A percentile compares a stretch with the other conserved stretches of the same genome.
Conservation (phyloP, 352 stramenopile species). For the Thraustochytrium striatum region DNA sequence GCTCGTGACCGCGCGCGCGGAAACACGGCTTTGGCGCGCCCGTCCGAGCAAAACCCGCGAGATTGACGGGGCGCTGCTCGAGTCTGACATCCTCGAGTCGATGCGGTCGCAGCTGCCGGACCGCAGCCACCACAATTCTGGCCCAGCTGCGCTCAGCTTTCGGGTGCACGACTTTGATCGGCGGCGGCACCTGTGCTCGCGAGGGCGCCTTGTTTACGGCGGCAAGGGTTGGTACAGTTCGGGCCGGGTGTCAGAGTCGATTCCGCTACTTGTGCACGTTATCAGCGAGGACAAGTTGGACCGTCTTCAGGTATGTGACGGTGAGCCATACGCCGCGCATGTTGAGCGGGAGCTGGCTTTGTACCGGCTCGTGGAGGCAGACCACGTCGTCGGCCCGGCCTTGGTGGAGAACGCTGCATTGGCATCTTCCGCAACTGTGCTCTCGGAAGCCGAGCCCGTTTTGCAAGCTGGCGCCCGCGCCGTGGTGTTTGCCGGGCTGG, state of each 20-base stretch:
- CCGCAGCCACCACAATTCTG: too few species aligned
- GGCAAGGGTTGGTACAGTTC: background rate
- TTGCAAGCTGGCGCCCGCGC: background rate
- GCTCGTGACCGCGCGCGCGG: background rate
- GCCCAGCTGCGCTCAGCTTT: slow-evolving; percentile 24
- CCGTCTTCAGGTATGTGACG: background rate
- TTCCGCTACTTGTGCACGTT: slow-evolving; percentile 5
- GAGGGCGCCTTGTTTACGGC: background rate
- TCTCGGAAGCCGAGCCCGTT: background rate
- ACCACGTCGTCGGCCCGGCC: background rate
- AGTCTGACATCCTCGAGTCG: too few species aligned
- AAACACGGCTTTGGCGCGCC: too few species aligned
- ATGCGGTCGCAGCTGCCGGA: too few species aligned
- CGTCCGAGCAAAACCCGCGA: too few species aligned
- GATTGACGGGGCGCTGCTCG: too few species aligned
- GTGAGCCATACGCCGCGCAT: slow-evolving; percentile 31
- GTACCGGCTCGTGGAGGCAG: slow-evolving; percentile 27
- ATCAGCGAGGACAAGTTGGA: background rate
- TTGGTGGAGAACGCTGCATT: slow-evolving; percentile 26
- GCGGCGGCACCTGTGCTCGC: background rate
- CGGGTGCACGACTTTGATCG: background rate
- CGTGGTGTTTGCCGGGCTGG: background rate
- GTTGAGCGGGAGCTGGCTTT: slow-evolving; percentile 29
- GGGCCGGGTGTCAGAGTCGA: too few species aligned
- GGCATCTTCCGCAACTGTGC: too few species aligned